Base-by-base conservation (phyloP, 495 filamentous ascomycete genomes). In the Penicillium coffeae region DNA sequence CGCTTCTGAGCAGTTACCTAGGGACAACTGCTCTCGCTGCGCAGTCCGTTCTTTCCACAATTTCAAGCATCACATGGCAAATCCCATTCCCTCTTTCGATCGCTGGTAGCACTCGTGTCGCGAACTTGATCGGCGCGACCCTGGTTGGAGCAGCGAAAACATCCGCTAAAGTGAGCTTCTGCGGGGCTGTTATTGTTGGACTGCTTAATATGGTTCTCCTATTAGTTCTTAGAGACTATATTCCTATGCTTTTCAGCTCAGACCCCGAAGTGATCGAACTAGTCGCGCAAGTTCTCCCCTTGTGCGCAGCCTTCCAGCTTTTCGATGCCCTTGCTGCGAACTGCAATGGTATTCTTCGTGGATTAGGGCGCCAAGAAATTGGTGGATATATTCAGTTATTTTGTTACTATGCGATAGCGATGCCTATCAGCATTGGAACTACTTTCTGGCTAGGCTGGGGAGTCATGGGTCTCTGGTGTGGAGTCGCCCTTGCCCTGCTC, bases 371-470 rank as follows among this genome's bases (percentile, higher is more conserved):
- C 27, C 92, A 96, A 62, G 83, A 90, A 53, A 79, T 97, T 41
- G 90, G 91, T 2, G 90, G 91, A 3, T 95, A 90, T 62, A 82
- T 91, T 21, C 90, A 89, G 55, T 61, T 97, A 2, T 81, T 86
- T 42, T 83, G 81, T 40, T 97, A 96, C 68, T 97, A 97, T 69
- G 66, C 77, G 3, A 74, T 96, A 35, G 92, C 87, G 0, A 75
- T 96, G 74, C 92, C 90, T 1, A 80, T 95, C 32, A 90, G 86
- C 38, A 85, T 93, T 59, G 81, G 81, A 1, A 78, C 84, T 0
- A 83, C 80, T 0, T 95, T 95, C 62, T 81, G 77, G 0, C 66
- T 90, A 13, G 68, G 73, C 33, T 92, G 86, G 88, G 78, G 81
- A 20, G 70, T 95, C 36, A 68, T 78, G 27, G 88, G 92, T 7